Conservation (phyloP, 1,284 basidiomycete genomes). For the Pulchroboletus neoregius region DNA sequence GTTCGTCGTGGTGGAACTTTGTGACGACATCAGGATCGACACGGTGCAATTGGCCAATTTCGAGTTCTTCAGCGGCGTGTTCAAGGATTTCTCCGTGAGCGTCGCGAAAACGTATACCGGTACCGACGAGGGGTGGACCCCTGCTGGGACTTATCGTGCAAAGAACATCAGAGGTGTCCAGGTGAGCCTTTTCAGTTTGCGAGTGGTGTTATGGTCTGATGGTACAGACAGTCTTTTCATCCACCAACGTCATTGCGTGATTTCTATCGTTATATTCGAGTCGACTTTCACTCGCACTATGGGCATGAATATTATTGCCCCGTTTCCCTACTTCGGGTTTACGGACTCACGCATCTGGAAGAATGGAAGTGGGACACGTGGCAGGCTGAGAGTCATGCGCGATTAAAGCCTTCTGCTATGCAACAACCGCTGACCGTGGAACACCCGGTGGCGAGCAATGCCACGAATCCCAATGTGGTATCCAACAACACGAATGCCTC, state of each 20-base stretch:
- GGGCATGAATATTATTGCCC: conserved; percentile 97
- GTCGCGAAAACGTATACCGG: conserved; percentile 72
- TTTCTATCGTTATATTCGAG: conserved; percentile 91
- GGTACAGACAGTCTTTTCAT: conserved; percentile 65
- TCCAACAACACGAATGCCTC: conserved; percentile 11
- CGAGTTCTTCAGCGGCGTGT: conserved; percentile 97
- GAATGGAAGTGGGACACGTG: conserved; percentile 90
- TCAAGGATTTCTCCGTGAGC: conserved; percentile 87
- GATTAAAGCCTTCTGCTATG: conserved; percentile 28
- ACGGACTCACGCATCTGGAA: conserved; percentile 95
- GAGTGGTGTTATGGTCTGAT: neutral
- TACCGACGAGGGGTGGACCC: conserved; percentile 66
- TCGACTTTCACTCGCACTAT: conserved; percentile 94
- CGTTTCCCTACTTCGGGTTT: conserved; percentile 88
- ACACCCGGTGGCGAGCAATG: neutral
- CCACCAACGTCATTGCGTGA: conserved; percentile 63
- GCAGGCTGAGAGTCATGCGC: conserved; percentile 55
- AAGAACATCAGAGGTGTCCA: conserved; percentile 93
- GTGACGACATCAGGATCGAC: conserved; percentile 95
- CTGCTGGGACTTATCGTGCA: conserved; percentile 75
- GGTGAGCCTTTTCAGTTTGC: conserved; percentile 42
- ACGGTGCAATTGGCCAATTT: conserved; percentile 95
- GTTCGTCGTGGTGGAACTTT: conserved; percentile 93
- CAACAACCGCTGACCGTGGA: conserved; percentile 9
- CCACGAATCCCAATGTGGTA: neutral